Base-by-base conservation (phyloP, 2,329 filamentous ascomycete genomes). In the Phialemoniopsis sp. region DNA sequence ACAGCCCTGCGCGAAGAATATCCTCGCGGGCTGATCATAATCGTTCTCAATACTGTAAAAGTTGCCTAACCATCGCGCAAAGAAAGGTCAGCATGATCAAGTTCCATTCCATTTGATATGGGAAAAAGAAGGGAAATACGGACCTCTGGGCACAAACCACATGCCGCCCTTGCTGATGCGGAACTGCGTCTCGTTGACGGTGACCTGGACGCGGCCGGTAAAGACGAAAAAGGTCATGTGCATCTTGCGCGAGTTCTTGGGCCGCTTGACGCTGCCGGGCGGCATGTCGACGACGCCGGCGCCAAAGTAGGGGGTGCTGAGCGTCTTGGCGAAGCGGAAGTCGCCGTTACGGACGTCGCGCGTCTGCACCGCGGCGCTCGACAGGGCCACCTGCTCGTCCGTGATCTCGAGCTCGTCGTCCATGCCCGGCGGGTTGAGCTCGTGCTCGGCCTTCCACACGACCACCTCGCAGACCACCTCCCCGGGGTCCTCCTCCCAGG, bases 161-260 rank as follows among this genome's bases (percentile, higher is more conserved):
- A 90, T 85, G 38, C 91, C 91, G 31, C 91, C 90, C 51, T 86
- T 89, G 29, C 83, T 81, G 47, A 95, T 89, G 41, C 85, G 81
- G 58, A 98, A 97, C 45, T 74, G 70, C 17, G 77, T 85, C 47
- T 86, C 78, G 48, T 85, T 80, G 35, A 95, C 78, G 19, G 80
- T 85, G 15, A 95, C 90, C 48, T 81, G 72, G 15, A 96, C 89
- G 47, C 85, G 82, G 16, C 93, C 93, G 33, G 78, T 76, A 51
- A 89, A 84, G 21, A 98, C 85, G 52, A 95, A 96, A 62, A 97
- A 97, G 2, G 87, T 83, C 85, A 98, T 93, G 57, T 96, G 89
- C 88, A 96, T 97, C 67, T 87, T 90, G 46, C 91, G 78, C 29
- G 87, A 86, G 63, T 96, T 97, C 73, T 97, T 97, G 36, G 84